A percentile compares a stretch with the other conserved stretches of the same genome.
phyloP scores from a whole-genome alignment of 805 yeast genomes.

The Priceomyces melissophilus region DNA sequence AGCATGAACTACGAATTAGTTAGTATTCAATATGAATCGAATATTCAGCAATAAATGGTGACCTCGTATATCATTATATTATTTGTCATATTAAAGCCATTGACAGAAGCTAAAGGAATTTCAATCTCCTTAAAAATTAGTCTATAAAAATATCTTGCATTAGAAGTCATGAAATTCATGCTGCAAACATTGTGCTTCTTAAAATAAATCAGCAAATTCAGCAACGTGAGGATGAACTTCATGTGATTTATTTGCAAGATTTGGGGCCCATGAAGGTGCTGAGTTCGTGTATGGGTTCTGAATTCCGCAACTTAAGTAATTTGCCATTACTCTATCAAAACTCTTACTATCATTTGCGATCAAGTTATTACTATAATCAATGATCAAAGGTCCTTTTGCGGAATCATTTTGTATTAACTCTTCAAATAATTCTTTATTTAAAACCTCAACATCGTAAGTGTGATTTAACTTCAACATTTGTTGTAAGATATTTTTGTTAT shows the following conservation, averaged over 20 bases:
- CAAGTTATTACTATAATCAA: slow-evolving; percentile 37
- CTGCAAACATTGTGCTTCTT: slow-evolving; percentile 5
- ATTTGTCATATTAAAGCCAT: not conserved
- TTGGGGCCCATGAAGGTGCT: not conserved
- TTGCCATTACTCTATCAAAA: slow-evolving; percentile 37
- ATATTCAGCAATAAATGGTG: no score
- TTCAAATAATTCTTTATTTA: slow-evolving; percentile 10
- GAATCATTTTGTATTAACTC: slow-evolving; percentile 1
- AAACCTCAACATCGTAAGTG: slow-evolving; percentile 7
- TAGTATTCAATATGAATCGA: no score
- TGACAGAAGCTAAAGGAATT: not conserved
- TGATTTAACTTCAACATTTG: slow-evolving; percentile 11
- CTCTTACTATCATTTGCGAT: slow-evolving; percentile 38
- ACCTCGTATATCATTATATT: no score
- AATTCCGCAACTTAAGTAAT: slow-evolving; percentile 32
- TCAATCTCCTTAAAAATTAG: not conserved
- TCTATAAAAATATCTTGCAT: slow-evolving; percentile 2
- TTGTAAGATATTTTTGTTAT: slow-evolving; percentile 24
- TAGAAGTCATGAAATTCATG: not conserved
- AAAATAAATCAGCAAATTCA: slow-evolving; percentile 44
- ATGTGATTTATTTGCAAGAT: not conserved
- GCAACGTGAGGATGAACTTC: slow-evolving; percentile 41
- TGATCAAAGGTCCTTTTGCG: slow-evolving; percentile 20
- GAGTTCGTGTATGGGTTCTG: slow-evolving; percentile 13
- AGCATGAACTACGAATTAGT: not conserved